Conservation (phyloP, 306 rosid genomes). For the Glycyrrhiza uralensis region DNA sequence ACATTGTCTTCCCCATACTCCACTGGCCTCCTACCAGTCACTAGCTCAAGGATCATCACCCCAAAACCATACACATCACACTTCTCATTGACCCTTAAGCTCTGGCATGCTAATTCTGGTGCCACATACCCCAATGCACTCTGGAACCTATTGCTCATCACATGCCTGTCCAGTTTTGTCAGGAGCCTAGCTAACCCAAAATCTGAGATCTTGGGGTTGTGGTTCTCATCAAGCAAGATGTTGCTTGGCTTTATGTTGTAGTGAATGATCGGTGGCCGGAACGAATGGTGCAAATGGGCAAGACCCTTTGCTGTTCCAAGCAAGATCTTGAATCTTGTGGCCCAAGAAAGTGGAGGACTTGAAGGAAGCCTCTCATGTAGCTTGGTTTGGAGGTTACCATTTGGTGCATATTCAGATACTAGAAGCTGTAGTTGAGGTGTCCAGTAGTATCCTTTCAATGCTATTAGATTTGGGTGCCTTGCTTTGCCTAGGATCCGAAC, state of each 20-base stretch:
- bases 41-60: conserved; percentile 70
- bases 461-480: conserved; percentile 60
- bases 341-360: conserved; percentile 63
- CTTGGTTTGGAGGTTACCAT: conserved; percentile 67
- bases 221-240: conserved; percentile 63
- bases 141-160: conserved; percentile 65
- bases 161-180: conserved; percentile 59
- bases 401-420: conserved; percentile 62
- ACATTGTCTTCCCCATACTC: conserved; percentile 85
- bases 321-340: conserved; percentile 63
- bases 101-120: conserved; percentile 79
- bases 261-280: conserved; percentile 67
- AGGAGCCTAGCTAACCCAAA: conserved; percentile 70
- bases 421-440: conserved; percentile 68
- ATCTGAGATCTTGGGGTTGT: conserved; percentile 65
- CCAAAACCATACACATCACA: conserved; percentile 82
- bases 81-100: conserved; percentile 80
- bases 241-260: conserved; percentile 83
- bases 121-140: conserved; percentile 80
- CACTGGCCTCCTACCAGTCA: conserved; percentile 80
- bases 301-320: conserved; percentile 78
- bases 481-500: conserved; percentile 69
- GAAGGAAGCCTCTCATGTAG: conserved; percentile 67
- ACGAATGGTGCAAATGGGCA: conserved; percentile 70
- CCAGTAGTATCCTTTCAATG: conserved; percentile 78